Evolutionary conservation across 2,329 filamentous ascomycete species (phyloP).

Genomic region (Acephala macrosclerotiorum): DNA sequence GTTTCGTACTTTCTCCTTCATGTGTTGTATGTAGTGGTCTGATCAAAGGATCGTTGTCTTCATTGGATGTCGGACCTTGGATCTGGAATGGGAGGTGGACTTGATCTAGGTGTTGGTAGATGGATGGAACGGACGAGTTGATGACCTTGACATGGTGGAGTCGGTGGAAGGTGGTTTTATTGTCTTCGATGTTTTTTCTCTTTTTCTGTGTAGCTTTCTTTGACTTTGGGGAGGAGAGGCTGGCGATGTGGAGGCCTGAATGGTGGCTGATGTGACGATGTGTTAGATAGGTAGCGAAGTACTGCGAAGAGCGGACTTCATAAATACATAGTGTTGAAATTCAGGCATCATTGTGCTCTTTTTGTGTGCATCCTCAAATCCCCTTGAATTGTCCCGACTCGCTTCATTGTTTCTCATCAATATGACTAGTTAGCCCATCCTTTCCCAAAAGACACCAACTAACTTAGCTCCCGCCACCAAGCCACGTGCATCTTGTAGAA

Average conservation of each 20-base stretch:
- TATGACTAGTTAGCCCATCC: not conserved
- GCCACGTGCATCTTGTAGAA: not conserved
- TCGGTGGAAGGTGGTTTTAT: constrained; percentile 6
- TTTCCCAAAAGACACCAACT: not conserved
- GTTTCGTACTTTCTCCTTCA: constrained; percentile 25
- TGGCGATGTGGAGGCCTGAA: constrained; percentile 2
- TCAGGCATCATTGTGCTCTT: not conserved
- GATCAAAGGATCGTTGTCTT: not conserved
- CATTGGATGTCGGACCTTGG: not conserved
- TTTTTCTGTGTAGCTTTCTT: constrained; percentile 8
- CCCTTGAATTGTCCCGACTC: too few relatives aligned
- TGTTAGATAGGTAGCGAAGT: constrained; percentile 19
- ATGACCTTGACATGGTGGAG: constrained; percentile 13
- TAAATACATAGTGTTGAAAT: constrained; percentile 22
- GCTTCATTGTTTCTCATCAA: too few relatives aligned
- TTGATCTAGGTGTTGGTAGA: constrained; percentile 24
- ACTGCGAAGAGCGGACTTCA: constrained; percentile 8
- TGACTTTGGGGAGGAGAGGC: not conserved
- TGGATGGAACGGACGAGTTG: constrained; percentile 11
- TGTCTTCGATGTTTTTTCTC: not conserved
- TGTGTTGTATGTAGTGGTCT: constrained; percentile 7
- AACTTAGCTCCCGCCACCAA: not conserved
- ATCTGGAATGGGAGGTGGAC: constrained; percentile 7
- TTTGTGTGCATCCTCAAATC: not conserved
- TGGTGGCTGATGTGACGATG: not conserved